Percentiles rank a stretch among this genome's conserved stretches.
Conservation (phyloP, 2,329 filamentous ascomycete genomes). For the Fusarium sp. region DNA sequence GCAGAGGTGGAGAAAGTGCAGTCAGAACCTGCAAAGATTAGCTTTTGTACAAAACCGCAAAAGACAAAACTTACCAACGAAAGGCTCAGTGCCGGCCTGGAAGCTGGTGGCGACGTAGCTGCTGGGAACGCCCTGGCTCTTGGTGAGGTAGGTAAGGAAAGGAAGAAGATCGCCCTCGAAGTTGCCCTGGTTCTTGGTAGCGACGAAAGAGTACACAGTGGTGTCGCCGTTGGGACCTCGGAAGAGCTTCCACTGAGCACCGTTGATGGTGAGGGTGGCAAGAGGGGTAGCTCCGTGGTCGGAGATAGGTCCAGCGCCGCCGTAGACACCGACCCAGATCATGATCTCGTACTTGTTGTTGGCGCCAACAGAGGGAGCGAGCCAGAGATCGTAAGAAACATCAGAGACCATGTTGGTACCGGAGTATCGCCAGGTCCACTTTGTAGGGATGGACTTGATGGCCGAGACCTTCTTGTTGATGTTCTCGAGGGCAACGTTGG, state of each 20-base stretch:
- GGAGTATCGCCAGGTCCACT: constrained; percentile 52
- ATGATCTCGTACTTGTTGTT: constrained; percentile 71
- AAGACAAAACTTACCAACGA: constrained; percentile 56
- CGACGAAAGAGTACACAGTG: constrained; percentile 70
- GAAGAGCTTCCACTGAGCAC: constrained; percentile 69
- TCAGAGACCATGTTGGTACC: constrained; percentile 61
- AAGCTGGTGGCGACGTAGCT: constrained; percentile 44
- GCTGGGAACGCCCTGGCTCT: constrained; percentile 57
- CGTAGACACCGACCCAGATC: constrained; percentile 72
- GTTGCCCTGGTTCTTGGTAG: constrained; percentile 58
- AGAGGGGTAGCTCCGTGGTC: constrained; percentile 26
- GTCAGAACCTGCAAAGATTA: constrained; percentile 31
- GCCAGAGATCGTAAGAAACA: constrained; percentile 74
- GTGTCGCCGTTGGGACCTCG: constrained; percentile 70
- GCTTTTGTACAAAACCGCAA: not conserved
- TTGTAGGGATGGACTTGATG: constrained; percentile 54
- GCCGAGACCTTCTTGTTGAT: constrained; percentile 54
- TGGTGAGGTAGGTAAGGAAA: constrained; percentile 69
- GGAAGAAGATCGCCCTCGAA: constrained; percentile 70
- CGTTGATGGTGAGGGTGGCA: constrained; percentile 64
- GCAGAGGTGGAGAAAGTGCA: constrained; percentile 38
- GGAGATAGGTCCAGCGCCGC: constrained; percentile 69
- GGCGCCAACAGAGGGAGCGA: constrained; percentile 59
- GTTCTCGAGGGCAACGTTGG: constrained; percentile 58
- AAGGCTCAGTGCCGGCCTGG: constrained; percentile 67